Conservation (phyloP, 805 yeast genomes). For the Candida sanyiensis region DNA sequence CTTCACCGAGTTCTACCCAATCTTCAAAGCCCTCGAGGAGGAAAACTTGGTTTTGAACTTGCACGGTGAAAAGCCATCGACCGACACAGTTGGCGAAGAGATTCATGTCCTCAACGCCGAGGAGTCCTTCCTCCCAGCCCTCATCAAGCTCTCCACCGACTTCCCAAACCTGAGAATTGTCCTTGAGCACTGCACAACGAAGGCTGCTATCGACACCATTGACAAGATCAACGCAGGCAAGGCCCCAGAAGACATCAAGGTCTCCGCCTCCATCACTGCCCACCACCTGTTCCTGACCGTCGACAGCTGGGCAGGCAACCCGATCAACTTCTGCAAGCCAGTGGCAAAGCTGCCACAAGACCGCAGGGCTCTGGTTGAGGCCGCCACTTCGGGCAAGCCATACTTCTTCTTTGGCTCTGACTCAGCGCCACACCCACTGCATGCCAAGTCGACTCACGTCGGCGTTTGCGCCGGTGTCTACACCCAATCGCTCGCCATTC, state of each 20-base stretch:
- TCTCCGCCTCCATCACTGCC: conserved; percentile 92
- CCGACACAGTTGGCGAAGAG: conserved; percentile 47
- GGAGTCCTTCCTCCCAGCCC: conserved; percentile 84
- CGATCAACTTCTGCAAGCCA: conserved; percentile 94
- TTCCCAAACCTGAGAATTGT: conserved; percentile 86
- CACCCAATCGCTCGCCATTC: conserved; percentile 77
- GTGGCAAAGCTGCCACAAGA: conserved; percentile 92
- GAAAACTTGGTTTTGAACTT: conserved; percentile 74
- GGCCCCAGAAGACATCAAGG: conserved; percentile 40
- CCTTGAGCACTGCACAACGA: conserved; percentile 92
- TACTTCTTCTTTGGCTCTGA: conserved; percentile 96
- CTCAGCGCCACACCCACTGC: conserved; percentile 93
- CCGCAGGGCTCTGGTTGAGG: conserved; percentile 69
- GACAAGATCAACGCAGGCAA: conserved; percentile 50
- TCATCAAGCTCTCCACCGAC: conserved; percentile 66
- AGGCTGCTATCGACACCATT: conserved; percentile 78
- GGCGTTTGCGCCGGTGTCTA: conserved; percentile 98
- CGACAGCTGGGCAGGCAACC: conserved; percentile 96
- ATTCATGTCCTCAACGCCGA: conserved; percentile 94
- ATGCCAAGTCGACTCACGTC: conserved; percentile 64
- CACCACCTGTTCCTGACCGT: conserved; percentile 87
- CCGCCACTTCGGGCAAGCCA: conserved; percentile 88
- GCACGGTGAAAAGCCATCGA: conserved; percentile 92
- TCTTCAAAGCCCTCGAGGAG: conserved; percentile 83
- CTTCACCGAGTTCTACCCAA: conserved; percentile 80